Evolutionary conservation across 2,329 filamentous ascomycete species (phyloP), one percentile per base, ranked within the genome.

Genomic region (Knufia fluminis): DNA sequence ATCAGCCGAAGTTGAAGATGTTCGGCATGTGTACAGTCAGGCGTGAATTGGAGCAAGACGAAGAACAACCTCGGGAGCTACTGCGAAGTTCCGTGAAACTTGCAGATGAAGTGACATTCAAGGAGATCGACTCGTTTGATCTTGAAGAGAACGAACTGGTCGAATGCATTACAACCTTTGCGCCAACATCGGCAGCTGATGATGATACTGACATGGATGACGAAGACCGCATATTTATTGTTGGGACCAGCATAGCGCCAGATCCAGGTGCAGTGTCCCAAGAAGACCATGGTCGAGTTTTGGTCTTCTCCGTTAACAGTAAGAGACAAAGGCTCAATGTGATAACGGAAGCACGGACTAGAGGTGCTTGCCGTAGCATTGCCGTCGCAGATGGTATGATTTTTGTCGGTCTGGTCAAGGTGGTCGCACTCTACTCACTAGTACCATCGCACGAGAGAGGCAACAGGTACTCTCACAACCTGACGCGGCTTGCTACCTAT

Each of bases 21-120:
- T 97, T 97, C 63, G 91, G 85, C 1, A 75, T 97, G 2, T 91
- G 90, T 1, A 92, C 86, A 23, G 86, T 97, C 52, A 82, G 82
- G 54, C 80, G 89, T 14, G 80, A 84, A 46, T 68, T 96, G 1
- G 68, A 76, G 9, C 70, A 79, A 7, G 85, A 85, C 12, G 45
- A 39, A 3, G 33, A 28, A 16, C 33, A 48, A 31, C 45, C 45
- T 26, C 45, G 16, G 17, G 92, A 98, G 65, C 67, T 82, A 2
- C 76, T 95, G 10, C 77, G 79, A 8, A 91, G 86, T 59, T 82
- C 82, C n/a, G 86, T 98, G 61, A 84, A 84, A 60, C 77, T 98
- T 1, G 89, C 94, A 1, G 91, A 98, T 59, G 92, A 97, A 61
- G 80, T 96, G 28, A 72, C 87, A 16, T 95, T 97, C 65, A 80